Conservation (phyloP, 2,329 filamentous ascomycete species). For the Trichoderma hamatum region DNA sequence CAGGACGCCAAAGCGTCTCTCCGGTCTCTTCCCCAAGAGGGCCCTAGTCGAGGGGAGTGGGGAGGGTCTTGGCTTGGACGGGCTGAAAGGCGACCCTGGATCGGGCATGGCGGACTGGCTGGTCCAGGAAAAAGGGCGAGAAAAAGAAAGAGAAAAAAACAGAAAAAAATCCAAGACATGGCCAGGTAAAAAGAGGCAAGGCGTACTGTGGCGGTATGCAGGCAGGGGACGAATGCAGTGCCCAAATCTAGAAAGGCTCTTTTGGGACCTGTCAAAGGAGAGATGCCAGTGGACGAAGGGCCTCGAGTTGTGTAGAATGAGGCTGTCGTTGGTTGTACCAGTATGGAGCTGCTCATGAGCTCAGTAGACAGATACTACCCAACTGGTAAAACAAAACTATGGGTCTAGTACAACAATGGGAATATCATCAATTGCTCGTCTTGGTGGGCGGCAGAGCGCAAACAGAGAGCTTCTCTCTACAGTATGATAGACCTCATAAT, state of each 20-base stretch:
- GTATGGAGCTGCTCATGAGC: background rate
- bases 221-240: constrained; percentile 10
- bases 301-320: background rate
- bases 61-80: background rate
- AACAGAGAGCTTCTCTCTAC: background rate
- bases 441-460: background rate
- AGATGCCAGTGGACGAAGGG: background rate
- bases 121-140: background rate
- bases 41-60: background rate
- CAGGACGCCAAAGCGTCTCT: background rate
- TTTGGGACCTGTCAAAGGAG: constrained; percentile 7
- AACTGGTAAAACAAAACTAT: background rate
- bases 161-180: background rate
- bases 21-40: background rate
- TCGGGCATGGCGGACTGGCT: constrained; percentile 2
- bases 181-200: background rate
- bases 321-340: background rate
- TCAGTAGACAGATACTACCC: background rate
- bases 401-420: background rate
- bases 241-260: background rate
- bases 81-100: constrained; percentile 17
- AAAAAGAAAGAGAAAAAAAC: background rate
- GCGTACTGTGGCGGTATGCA: constrained; percentile 6
- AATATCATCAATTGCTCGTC: background rate
- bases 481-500: background rate